Evolutionary conservation across 495 filamentous ascomycete genomes (phyloP).

Genomic region (Penicillium mononematosum): DNA sequence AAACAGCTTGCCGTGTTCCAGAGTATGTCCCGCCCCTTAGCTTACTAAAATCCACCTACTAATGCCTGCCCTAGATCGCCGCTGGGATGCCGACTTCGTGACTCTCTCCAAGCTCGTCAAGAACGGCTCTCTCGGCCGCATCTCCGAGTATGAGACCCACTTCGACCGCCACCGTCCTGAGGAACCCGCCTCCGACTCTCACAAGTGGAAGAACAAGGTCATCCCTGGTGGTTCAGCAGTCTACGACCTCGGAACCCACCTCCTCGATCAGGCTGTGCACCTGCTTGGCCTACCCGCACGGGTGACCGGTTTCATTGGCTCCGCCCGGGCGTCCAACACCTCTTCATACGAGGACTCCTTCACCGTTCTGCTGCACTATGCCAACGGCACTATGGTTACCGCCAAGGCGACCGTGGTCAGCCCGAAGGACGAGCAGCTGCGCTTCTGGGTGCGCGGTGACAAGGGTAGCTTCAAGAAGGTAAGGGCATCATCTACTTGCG

Average conservation of each 20-base stretch:
- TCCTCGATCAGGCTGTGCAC: slow-evolving; percentile 76
- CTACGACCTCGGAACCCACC: slow-evolving; percentile 82
- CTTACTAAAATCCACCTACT: not conserved
- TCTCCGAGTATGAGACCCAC: slow-evolving; percentile 81
- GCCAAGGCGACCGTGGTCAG: slow-evolving; percentile 71
- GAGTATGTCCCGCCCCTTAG: slow-evolving; percentile 43
- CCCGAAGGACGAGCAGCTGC: slow-evolving; percentile 65
- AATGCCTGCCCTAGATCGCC: slow-evolving; percentile 52
- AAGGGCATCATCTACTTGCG: not conserved
- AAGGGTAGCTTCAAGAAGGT: slow-evolving; percentile 79
- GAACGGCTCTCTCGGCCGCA: slow-evolving; percentile 55
- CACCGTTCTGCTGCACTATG: slow-evolving; percentile 68
- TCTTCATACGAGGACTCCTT: slow-evolving; percentile 65
- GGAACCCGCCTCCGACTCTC: slow-evolving; percentile 42
- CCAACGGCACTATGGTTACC: slow-evolving; percentile 55
- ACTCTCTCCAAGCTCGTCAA: slow-evolving; percentile 65
- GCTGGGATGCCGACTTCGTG: slow-evolving; percentile 83
- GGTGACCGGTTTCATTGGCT: slow-evolving; percentile 67
- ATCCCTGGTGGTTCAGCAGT: slow-evolving; percentile 70
- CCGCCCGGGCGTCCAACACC: slow-evolving; percentile 59
- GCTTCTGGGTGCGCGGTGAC: slow-evolving; percentile 79
- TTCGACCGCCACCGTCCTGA: slow-evolving; percentile 76
- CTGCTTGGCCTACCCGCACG: slow-evolving; percentile 73
- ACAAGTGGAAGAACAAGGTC: slow-evolving; percentile 69
- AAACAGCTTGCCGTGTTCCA: slow-evolving; percentile 78